A percentile compares a stretch with the other conserved stretches of the same genome.
Evolutionary conservation across 148 eudicot species (phyloP).

Genomic region (Camellia japonica): DNA sequence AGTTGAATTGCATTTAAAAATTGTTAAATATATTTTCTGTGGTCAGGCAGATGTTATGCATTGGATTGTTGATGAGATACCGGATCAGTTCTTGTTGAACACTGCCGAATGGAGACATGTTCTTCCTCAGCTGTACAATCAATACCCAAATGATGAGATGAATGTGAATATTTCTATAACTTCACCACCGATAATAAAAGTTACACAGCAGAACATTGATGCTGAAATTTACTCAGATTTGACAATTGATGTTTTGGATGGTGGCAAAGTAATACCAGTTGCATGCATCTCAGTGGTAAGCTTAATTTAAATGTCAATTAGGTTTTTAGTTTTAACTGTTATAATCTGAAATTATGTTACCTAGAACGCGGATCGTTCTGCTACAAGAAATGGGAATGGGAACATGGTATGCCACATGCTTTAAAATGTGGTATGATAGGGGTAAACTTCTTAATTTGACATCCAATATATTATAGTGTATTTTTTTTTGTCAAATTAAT

Average conservation of each 20-base stretch:
- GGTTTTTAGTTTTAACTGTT: not conserved
- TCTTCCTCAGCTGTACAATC: constrained; percentile 71
- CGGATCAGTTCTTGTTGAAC: constrained; percentile 68
- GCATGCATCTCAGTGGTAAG: constrained; percentile 77
- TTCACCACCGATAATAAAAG: constrained; percentile 51
- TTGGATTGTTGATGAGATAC: constrained; percentile 69
- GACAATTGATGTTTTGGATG: constrained; percentile 60
- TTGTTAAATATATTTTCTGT: not conserved
- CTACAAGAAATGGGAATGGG: too few relatives aligned
- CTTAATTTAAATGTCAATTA: constrained; percentile 1
- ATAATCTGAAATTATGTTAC: not conserved
- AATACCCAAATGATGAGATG: constrained; percentile 66
- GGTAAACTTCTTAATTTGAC: too few relatives aligned
- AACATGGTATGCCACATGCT: too few relatives aligned
- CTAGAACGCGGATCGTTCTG: too few relatives aligned
- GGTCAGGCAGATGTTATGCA: constrained; percentile 70
- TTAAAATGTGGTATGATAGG: too few relatives aligned
- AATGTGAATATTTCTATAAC: constrained; percentile 53
- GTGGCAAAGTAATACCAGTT: constrained; percentile 56
- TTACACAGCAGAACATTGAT: constrained; percentile 39
- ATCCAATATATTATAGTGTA: too few relatives aligned
- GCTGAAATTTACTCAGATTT: constrained; percentile 53
- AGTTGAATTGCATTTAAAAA: not conserved
- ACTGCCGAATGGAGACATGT: constrained; percentile 78
- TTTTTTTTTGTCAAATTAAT: too few relatives aligned